Base-by-base conservation (phyloP, 192 early-diverging fungal genomes). In the Gaertneriomyces sp. region DNA sequence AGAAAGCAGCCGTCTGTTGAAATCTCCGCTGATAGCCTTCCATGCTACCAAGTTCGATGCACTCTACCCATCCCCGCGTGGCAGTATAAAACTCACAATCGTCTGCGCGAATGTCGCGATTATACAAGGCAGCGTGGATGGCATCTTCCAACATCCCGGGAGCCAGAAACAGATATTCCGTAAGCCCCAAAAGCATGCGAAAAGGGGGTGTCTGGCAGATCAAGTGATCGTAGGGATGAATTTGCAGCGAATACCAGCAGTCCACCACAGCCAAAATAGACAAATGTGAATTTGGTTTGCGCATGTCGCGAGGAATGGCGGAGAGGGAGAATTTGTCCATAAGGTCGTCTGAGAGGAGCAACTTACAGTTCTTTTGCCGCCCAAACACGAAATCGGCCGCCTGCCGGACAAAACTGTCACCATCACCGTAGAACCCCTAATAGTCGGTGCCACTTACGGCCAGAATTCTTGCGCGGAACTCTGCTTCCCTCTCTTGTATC, bases 121-220 rank as follows among this genome's bases (percentile, higher is more conserved):
- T 79, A 42, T 82, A 79, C 11, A 98, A 62, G 4, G 95, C 94
- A 1, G 93, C 86, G 50, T 88, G 73, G 56, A 98, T 91, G 6
- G 93, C 81, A 51, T 91, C 90, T 54, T 95, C 85, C n/a, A 98
- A 74, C 73, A 95, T 82, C 9, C 86, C 85, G 0, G 81, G 72
- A 66, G 86, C 89, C 58, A 90, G 84, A 64, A 96, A 98, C 39
- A 95, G 69, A 57, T 95, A 96, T 71, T 98, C 95, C 8, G 92
- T 88, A 47, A 96, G 93, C 42, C 96, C 96, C 76, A 93, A 83
- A 88, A 93, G 91, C 70, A 96, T 83, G 12, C 93, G 80, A 73
- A 98, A 98, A 12, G 93, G 82, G 9, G 95, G 95, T 1, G 95
- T 98, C 76, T 96, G 93, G 63, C 94, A 96, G 7, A 98, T 90